phyloP scores from a whole-genome alignment of 1,284 basidiomycete genomes.

The Cutaneotrichosporon mucoides region DNA sequence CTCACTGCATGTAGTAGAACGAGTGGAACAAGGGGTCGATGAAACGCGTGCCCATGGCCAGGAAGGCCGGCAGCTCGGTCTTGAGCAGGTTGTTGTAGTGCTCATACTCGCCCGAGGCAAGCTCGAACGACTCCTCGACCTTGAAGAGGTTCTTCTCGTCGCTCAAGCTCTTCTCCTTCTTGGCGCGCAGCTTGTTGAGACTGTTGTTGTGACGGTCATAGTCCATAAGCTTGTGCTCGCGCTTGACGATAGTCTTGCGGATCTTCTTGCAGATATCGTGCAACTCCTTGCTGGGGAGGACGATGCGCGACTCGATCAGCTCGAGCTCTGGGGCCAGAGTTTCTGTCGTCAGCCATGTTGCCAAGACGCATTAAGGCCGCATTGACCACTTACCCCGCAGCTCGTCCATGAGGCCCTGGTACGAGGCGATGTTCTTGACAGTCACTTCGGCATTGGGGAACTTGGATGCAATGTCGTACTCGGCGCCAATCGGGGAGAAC shows the following conservation, averaged over 20 bases:
- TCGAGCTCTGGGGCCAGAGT: constrained; percentile 88
- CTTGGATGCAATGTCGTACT: constrained; percentile 74
- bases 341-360: constrained; percentile 26
- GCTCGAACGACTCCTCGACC: constrained; percentile 96
- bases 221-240: constrained; percentile 95
- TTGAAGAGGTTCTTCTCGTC: constrained; percentile 96
- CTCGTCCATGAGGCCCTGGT: constrained; percentile 75
- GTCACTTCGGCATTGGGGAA: constrained; percentile 76
- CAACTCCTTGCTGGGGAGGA: constrained; percentile 83
- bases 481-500: constrained; percentile 74
- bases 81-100: constrained; percentile 92
- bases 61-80: constrained; percentile 86
- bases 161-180: constrained; percentile 89
- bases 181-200: constrained; percentile 88
- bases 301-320: constrained; percentile 82
- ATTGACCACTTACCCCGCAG: constrained; percentile 54
- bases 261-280: constrained; percentile 81
- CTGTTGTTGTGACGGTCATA: constrained; percentile 97
- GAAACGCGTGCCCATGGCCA: constrained; percentile 79
- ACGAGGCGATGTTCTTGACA: constrained; percentile 68
- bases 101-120: constrained; percentile 92
- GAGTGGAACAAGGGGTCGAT: constrained; percentile 96
- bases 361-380: neutral
- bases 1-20: constrained; percentile 99
- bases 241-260: constrained; percentile 89